Conservation (phyloP, 23 red algal species). For the Pyropia yezoensis region DNA sequence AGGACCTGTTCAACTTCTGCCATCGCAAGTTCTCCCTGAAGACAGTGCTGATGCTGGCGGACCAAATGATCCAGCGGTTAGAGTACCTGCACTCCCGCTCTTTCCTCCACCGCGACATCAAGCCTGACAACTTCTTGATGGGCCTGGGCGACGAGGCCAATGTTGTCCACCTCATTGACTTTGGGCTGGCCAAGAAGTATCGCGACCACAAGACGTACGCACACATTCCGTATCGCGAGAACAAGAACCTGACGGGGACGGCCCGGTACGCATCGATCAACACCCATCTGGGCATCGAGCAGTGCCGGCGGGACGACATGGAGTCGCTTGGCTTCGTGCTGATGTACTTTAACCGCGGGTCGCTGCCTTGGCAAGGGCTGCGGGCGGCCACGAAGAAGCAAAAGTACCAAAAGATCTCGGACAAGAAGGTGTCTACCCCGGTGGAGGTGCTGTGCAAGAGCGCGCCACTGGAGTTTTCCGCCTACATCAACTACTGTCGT, state of each 20-base stretch:
- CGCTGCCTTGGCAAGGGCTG: slow-evolving; percentile 95
- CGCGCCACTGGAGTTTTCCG: slow-evolving; percentile 86
- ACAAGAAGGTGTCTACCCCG: slow-evolving; percentile 88
- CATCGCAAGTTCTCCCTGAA: slow-evolving; percentile 97
- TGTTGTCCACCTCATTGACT: slow-evolving; percentile 94
- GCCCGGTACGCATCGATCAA: slow-evolving; percentile 99
- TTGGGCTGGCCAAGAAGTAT: slow-evolving; percentile 97
- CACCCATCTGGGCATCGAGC: slow-evolving; percentile 96
- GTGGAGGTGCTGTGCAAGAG: slow-evolving; percentile 84
- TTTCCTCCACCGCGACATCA: slow-evolving; percentile 99
- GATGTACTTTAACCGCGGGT: slow-evolving; percentile 98
- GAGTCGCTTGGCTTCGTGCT: slow-evolving; percentile 99
- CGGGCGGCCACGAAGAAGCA: slow-evolving; percentile 97
- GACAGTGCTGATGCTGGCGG: slow-evolving; percentile 97
- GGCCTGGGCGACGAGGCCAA: slow-evolving; percentile 82
- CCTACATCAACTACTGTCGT: slow-evolving; percentile 90
- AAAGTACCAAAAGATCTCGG: slow-evolving; percentile 99
- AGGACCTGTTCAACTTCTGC: slow-evolving; percentile 99
- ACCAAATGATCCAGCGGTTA: slow-evolving; percentile 98
- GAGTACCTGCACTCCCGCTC: slow-evolving; percentile 93
- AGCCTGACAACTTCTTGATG: slow-evolving; percentile 99
- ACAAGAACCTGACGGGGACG: slow-evolving; percentile 99
- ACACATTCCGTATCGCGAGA: slow-evolving; percentile 98
- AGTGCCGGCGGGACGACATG: slow-evolving; percentile 93
- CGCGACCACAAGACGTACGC: slow-evolving; percentile 93